These are phyloP conservation scores for Leucogyrophana mollusca DNA, from an alignment of 768 basidiomycete genomes.

Conservation along the genomic window DNA sequence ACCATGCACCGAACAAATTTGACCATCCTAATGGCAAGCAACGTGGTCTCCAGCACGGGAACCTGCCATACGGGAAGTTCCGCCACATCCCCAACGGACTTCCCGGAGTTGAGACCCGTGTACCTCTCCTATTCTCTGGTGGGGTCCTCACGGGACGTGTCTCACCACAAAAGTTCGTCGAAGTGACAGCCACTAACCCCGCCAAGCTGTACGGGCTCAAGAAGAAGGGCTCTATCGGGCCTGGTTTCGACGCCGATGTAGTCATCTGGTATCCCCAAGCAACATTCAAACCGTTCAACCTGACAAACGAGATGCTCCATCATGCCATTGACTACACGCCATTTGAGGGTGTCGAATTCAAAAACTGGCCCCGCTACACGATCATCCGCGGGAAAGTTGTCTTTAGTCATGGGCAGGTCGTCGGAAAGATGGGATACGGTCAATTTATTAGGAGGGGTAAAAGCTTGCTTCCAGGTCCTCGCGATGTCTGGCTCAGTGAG, in stretches of 20 bases:
- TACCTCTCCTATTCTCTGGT: conserved; percentile 27
- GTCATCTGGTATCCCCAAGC: conserved; percentile 24
- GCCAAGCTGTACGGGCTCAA: conserved; percentile 34
- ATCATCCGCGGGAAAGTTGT: conserved; percentile 15
- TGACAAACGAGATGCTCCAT: conserved; percentile 25
- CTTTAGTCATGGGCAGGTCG: conserved; percentile 13
- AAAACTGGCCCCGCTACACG: conserved; percentile 32
- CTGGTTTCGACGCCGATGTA: conserved; percentile 33
- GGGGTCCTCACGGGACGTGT: conserved; percentile 31
- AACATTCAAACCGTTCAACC: conserved; percentile 7
- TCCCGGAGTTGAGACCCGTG: conserved; percentile 33
- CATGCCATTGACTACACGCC: conserved; percentile 33
- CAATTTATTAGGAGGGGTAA: conserved; percentile 7
- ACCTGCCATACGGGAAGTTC: conserved; percentile 28
- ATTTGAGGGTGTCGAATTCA: conserved; percentile 30
- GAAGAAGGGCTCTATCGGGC: conserved; percentile 31
- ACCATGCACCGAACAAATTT: conserved; percentile 31
- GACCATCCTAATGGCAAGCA: conserved; percentile 27
- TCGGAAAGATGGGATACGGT: conserved; percentile 10
- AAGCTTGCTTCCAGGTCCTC: conserved; percentile 7
- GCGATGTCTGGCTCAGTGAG: conserved; percentile 9
- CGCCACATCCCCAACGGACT: conserved; percentile 31
- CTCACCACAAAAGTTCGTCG: conserved; percentile 29
- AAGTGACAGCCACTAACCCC: conserved; percentile 30
- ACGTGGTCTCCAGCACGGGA: conserved; percentile 14